Evolutionary conservation across 257 asterid species (phyloP).

Genomic region (Fraxinus excelsior): DNA sequence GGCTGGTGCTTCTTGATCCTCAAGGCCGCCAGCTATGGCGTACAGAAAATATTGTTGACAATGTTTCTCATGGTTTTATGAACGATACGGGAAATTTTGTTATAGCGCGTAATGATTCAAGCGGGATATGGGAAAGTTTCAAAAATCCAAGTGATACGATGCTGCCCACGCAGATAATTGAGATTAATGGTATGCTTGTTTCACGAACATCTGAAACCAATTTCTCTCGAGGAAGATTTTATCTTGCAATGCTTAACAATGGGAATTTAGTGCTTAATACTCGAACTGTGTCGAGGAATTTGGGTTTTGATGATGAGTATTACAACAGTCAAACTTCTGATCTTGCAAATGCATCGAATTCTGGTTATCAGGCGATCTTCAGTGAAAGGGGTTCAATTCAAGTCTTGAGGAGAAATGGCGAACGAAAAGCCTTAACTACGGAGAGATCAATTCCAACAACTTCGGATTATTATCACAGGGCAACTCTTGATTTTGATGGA

Average conservation of each 20-base stretch:
- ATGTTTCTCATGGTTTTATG: slow-evolving; percentile 40
- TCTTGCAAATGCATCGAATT: slow-evolving; percentile 17
- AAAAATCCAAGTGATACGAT: slow-evolving; percentile 37
- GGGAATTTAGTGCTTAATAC: not conserved
- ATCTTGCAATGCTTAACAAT: not conserved
- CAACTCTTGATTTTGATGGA: slow-evolving; percentile 52
- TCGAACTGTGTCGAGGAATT: not conserved
- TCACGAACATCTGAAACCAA: not conserved
- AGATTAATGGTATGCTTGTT: not conserved
- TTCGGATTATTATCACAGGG: slow-evolving; percentile 41
- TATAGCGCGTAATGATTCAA: slow-evolving; percentile 24
- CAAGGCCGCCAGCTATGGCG: slow-evolving; percentile 26
- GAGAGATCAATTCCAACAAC: slow-evolving; percentile 8
- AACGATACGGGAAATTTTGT: slow-evolving; percentile 59
- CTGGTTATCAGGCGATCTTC: slow-evolving; percentile 43
- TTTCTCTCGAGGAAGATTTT: not conserved
- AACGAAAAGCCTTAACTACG: not conserved
- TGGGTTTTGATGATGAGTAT: not conserved
- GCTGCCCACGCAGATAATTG: slow-evolving; percentile 30
- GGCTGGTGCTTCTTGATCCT: slow-evolving; percentile 48
- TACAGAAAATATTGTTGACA: slow-evolving; percentile 10
- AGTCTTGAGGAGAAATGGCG: slow-evolving; percentile 32
- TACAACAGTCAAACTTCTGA: not conserved
- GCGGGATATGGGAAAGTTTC: slow-evolving; percentile 57
- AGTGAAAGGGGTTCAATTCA: slow-evolving; percentile 29